Evolutionary conservation across 768 basidiomycete genomes (phyloP), one percentile per base, ranked within the genome.

Genomic region (Kwoniella dendrophila): DNA sequence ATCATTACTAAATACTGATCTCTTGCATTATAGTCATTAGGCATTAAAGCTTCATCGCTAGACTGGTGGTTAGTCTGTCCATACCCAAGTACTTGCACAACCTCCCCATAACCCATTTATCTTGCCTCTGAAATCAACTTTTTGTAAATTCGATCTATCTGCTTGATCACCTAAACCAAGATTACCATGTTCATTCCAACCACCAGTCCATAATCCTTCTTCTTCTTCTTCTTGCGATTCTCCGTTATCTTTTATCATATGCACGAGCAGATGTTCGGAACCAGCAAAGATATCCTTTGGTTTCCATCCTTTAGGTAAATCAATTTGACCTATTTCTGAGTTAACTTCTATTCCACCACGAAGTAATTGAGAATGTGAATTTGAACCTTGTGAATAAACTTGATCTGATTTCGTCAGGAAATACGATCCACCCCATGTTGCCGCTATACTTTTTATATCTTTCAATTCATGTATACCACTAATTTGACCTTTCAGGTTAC

Each of bases 131-230:
- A 67, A 27, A 7, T 62, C 68, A 3, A 69, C 53, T 4, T 71
- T 68, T 0, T 85, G 83, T 86, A 88, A 88, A 10, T 27, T 11
- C 90, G 71, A 64, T 79, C 84, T 11, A 80, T 74, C 16, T 88
- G 87, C 16, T 72, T 27, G 85, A 34, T 83, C 81, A 0, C 86
- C 88, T 24, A 85, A 72, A 0, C 90, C 92, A 27, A 97, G 82
- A 77, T 96, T 98, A 6, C 95, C 95, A 74, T 97, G 95, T 77
- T 98, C 95, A 77, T 97, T 98, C 94, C 95, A 98, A 0, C 95
- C 95, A 90, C 94, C 96, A 0, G 86, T 90, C 85, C 86, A 90
- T 0, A 93, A 83, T 65, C 85, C 83, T 1, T 66, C 66, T n/a
- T 54, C 68, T 10, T 38, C 66, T 4, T 85, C 83, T 1, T 69